phyloP scores from a whole-genome alignment of 345 rosid species.

The Clausena lansium region DNA sequence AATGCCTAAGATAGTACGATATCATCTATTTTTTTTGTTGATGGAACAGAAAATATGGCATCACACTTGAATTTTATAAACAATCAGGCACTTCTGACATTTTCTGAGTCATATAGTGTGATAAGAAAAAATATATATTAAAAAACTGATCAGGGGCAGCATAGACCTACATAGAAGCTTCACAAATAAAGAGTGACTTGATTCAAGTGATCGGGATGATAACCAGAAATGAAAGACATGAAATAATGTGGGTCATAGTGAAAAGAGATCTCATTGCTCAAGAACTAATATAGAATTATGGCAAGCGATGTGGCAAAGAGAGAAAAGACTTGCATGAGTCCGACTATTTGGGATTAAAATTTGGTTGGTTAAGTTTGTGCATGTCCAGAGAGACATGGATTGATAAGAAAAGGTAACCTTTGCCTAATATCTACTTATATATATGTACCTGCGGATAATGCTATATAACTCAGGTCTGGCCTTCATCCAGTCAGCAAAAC shows the following conservation, averaged over 20 bases:
- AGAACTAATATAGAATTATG: background rate
- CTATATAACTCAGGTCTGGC: constrained; percentile 97
- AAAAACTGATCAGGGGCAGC: background rate
- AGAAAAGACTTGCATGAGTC: background rate
- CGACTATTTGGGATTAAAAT: background rate
- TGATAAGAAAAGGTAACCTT: background rate
- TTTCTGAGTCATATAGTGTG: background rate
- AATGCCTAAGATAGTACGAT: background rate
- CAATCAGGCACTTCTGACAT: background rate
- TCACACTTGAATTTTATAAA: background rate
- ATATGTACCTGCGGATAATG: constrained; percentile 82
- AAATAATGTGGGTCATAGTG: background rate
- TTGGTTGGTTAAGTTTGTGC: background rate
- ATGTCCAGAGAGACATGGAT: background rate
- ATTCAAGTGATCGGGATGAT: background rate
- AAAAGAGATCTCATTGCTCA: background rate
- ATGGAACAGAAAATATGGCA: background rate
- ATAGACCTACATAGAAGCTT: background rate
- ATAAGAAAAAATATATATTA: background rate
- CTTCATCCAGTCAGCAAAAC: constrained; percentile 98
- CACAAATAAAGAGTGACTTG: background rate
- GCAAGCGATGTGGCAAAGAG: background rate
- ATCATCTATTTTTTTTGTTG: background rate
- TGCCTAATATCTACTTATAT: background rate
- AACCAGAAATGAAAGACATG: background rate